These are phyloP conservation scores for Tylopilus felleus DNA, from an alignment of 768 basidiomycete species.

Conservation along the genomic window DNA sequence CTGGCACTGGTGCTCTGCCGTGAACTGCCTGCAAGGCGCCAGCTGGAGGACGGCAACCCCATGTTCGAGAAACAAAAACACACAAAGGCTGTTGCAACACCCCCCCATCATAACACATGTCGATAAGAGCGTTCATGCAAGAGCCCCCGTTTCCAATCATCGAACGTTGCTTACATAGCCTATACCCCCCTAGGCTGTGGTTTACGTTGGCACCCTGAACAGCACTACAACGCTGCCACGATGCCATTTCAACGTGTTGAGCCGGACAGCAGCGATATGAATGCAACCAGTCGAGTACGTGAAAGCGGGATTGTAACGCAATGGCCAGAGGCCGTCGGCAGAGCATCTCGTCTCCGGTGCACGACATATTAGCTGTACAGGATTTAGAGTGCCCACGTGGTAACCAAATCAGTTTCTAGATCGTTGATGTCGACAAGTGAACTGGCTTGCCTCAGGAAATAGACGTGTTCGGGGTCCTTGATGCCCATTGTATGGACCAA, in stretches of 20 bases:
- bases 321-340: constrained; percentile 20
- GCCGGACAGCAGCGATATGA: constrained; percentile 17
- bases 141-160: constrained; percentile 14
- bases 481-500: not conserved
- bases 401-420: not conserved
- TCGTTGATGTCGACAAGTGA: constrained; percentile 8
- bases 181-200: constrained; percentile 26
- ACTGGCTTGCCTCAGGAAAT: constrained; percentile 19
- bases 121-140: constrained; percentile 10
- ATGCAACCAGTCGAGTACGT: constrained; percentile 21
- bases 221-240: constrained; percentile 21
- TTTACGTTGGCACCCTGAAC: constrained; percentile 29
- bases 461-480: constrained; percentile 25
- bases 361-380: constrained; percentile 12
- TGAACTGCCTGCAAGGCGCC: constrained; percentile 18
- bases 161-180: constrained; percentile 15
- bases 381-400: constrained; percentile 17
- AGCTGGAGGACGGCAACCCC: constrained; percentile 8
- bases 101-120: constrained; percentile 15
- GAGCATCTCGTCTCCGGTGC: constrained; percentile 18
- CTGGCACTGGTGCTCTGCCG: constrained; percentile 18
- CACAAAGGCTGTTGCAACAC: constrained; percentile 7
- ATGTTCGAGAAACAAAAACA: constrained; percentile 7
- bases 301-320: constrained; percentile 23
- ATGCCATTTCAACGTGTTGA: constrained; percentile 21